Base-by-base conservation (phyloP, 2,329 filamentous ascomycete genomes). In the Fusarium algeriense region DNA sequence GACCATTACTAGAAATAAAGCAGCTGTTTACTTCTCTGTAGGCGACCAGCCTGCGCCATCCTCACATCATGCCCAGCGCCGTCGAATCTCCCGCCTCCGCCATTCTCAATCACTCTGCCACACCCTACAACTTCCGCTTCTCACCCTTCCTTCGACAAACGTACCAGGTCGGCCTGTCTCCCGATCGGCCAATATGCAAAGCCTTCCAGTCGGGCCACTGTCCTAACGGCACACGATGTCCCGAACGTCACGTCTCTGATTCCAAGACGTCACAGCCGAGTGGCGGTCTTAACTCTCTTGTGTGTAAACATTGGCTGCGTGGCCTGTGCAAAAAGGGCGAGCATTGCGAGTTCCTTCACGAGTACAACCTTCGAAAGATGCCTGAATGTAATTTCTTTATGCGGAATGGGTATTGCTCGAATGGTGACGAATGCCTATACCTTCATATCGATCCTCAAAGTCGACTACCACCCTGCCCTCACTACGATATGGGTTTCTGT, bases 251-350 rank as follows among this genome's bases (percentile, higher is more conserved):
- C 84, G 82, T 85, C 65, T 80, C 82, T 34, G 78, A 81, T 85
- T 73, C 77, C 70, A 78, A 79, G 65, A 70, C 74, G 7, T 70
- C 77, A 23, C 77, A 79, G 64, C 80, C 78, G n/a, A 77, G 80
- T 17, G 81, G 85, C 43, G 90, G 90, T 37, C 92, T 92, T 80
- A 93, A 92, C 83, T 92, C 89, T 78, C 90, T 98, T 19, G 95
- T 99, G 67, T 99, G 96, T 90, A 99, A 99, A 85, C 96, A 98
- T 86, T 98, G 96, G 91, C 90, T 98, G 78, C 93, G 97, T 72
- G 95, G 95, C 0, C 89, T 99, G 23, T 99, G 96, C 87, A 99
- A 99, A 80, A 98, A 98, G 83, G 96, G 95, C 77, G 92, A 98
- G 79, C 90, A 91, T 74, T 99, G 96, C 90, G 96, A 99, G 85